Conservation (phyloP, 2,329 filamentous ascomycete species). For the Pseudogymnoascus verrucosus region DNA sequence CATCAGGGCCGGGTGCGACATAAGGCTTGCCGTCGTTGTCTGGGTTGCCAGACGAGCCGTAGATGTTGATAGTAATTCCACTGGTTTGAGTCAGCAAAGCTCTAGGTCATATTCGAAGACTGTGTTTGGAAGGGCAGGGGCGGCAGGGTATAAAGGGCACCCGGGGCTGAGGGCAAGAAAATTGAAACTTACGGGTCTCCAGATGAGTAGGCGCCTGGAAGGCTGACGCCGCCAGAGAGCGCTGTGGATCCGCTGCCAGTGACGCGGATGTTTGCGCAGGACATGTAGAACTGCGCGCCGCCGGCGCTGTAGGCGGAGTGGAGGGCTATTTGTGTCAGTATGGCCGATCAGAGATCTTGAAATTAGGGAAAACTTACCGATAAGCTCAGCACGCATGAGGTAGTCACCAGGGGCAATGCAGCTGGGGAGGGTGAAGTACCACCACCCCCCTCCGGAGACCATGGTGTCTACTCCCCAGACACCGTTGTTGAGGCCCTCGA, state of each 20-base stretch:
- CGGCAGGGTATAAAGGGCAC: background rate
- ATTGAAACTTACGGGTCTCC: constrained; percentile 36
- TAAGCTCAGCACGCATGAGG: constrained; percentile 45
- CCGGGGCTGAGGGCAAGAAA: background rate
- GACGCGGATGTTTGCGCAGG: constrained; percentile 38
- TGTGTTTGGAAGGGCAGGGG: background rate
- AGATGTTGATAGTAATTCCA: constrained; percentile 28
- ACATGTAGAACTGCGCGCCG: constrained; percentile 26
- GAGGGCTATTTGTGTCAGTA: constrained; percentile 22
- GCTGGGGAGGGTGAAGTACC: constrained; percentile 41
- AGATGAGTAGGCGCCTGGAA: constrained; percentile 41
- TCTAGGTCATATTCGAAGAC: background rate
- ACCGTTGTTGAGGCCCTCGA: constrained; percentile 22
- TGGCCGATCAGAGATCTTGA: constrained; percentile 33
- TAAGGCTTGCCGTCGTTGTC: constrained; percentile 35
- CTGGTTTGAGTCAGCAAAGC: constrained; percentile 22
- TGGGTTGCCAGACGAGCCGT: constrained; percentile 30
- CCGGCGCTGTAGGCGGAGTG: constrained; percentile 31
- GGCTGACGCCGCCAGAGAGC: constrained; percentile 33
- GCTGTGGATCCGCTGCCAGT: constrained; percentile 36
- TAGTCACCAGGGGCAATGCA: constrained; percentile 47
- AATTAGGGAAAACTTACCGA: constrained; percentile 37
- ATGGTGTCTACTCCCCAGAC: constrained; percentile 24
- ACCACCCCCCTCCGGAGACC: constrained; percentile 33
- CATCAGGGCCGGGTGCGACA: constrained; percentile 33